Evolutionary conservation across 164 flowering plant species (phyloP), one percentile per base, ranked within the genome.

Genomic region (Stephania cephalantha): DNA sequence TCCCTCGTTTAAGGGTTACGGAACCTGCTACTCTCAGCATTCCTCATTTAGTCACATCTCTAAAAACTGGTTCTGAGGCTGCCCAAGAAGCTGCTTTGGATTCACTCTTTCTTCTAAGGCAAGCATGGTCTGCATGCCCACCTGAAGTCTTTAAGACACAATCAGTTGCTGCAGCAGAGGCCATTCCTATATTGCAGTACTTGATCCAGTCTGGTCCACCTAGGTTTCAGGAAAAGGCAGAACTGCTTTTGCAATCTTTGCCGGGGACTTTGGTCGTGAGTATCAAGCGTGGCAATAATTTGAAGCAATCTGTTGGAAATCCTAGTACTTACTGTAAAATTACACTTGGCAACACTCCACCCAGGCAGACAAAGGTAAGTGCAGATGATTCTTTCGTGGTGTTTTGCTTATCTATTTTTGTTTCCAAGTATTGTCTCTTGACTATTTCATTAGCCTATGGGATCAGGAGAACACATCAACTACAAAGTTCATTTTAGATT

Each of bases 121-220:
- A 93, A 89, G 98, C 98, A 73, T 95, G 99, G 99, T 86, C 98
- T 25, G 98, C 97, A 61, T 93, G 97, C 81, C 96, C 97, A 52
- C 89, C 92, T 50, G 99, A 95, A 85, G 97, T 95, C 73, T 91
- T 90, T 42, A 87, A 88, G 74, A 92, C 97, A 64, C 99, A 95
- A 79, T 90, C 99, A 44, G 87, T 90, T 79, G 98, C 98, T 83
- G 97, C 97, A 53, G 96, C 98, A 20, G 98, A 93, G 84, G 98
- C 92, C 64, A 93, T 95, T 79, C 97, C 97, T 8, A 80, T 91
- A 84, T 83, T 95, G 73, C 99, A 95, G 69, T 93, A 87, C 79
- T 78, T 95, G 84, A 92, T 95, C 77, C 95, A 91, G 83, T 92
- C 98, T 68, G 97, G 96, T 25, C 97, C 99, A 18, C 99, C 98